These are phyloP conservation scores for Triticum timopheevii DNA, from an alignment of 176 grass and related monocot genomes.

Conservation along the genomic window DNA sequence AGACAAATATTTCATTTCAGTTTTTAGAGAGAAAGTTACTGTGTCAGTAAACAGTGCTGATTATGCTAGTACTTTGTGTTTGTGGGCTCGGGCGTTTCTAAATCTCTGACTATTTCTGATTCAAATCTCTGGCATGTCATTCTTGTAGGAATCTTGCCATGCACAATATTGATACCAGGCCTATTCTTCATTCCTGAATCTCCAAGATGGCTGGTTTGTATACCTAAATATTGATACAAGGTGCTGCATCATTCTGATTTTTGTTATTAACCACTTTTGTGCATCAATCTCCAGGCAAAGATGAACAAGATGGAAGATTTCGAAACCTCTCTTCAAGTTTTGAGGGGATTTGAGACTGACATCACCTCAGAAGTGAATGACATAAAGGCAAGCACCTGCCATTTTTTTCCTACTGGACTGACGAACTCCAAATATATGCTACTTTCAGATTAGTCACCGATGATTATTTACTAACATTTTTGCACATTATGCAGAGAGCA, in stretches of 20 bases:
- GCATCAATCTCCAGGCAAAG: conserved; percentile 68
- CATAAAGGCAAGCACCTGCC: conserved; percentile 66
- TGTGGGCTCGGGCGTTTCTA: background rate
- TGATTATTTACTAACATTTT: too few relatives aligned
- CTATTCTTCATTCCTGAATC: conserved; percentile 98
- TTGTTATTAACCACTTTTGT: background rate
- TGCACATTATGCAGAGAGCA: conserved; percentile 56
- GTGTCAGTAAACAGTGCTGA: background rate
- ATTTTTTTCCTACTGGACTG: background rate
- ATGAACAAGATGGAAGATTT: conserved; percentile 91
- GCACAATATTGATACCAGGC: conserved; percentile 82
- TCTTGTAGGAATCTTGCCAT: conserved; percentile 74
- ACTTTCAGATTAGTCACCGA: background rate
- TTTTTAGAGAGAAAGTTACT: background rate
- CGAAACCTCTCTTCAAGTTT: conserved; percentile 83
- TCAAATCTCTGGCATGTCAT: conserved; percentile 18
- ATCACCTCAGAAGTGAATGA: conserved; percentile 83
- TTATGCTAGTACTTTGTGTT: background rate
- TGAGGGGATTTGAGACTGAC: conserved; percentile 96
- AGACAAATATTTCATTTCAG: background rate
- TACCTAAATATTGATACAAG: background rate
- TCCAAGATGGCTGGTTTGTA: conserved; percentile 96
- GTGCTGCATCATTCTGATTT: conserved; percentile 13
- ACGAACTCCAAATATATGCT: background rate
- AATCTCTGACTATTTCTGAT: background rate